These are phyloP conservation scores for Thelonectria rubi DNA, from an alignment of 2,329 filamentous ascomycete genomes.

Conservation along the genomic window DNA sequence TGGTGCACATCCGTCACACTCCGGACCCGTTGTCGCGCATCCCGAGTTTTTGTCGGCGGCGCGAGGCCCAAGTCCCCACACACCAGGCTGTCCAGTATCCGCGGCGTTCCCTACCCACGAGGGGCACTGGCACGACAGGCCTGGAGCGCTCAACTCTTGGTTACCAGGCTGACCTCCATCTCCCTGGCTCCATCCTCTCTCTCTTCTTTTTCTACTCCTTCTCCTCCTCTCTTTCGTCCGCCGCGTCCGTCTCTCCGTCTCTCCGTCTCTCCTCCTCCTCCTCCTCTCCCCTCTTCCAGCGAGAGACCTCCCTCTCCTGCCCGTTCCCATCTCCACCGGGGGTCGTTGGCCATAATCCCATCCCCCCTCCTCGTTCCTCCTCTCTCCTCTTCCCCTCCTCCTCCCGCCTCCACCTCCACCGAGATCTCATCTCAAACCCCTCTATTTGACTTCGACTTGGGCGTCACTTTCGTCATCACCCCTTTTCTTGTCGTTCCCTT, in stretches of 20 bases:
- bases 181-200: slow-evolving; percentile 12
- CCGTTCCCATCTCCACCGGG: slow-evolving; percentile 17
- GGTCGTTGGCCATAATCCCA: not conserved
- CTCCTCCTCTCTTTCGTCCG: not conserved
- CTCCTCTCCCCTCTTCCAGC: slow-evolving; percentile 28
- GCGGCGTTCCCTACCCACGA: slow-evolving; percentile 23
- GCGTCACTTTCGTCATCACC: slow-evolving; percentile 39
- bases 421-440: slow-evolving; percentile 38
- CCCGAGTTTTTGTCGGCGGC: slow-evolving; percentile 42
- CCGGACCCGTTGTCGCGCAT: slow-evolving; percentile 30
- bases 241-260: slow-evolving; percentile 29
- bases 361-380: not conserved
- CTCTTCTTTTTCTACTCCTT: slow-evolving; percentile 4
- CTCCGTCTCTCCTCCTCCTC: slow-evolving; percentile 33
- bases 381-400: slow-evolving; percentile 1
- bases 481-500: slow-evolving; percentile 25
- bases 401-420: slow-evolving; percentile 35
- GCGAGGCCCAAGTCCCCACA: not conserved
- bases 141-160: slow-evolving; percentile 26
- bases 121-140: slow-evolving; percentile 28
- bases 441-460: slow-evolving; percentile 32
- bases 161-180: slow-evolving; percentile 38
- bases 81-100: slow-evolving; percentile 17
- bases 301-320: not conserved
- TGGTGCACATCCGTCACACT: slow-evolving; percentile 9